Base-by-base conservation (phyloP, 2,329 filamentous ascomycete genomes). In the Scortechinia acanthostroma region DNA sequence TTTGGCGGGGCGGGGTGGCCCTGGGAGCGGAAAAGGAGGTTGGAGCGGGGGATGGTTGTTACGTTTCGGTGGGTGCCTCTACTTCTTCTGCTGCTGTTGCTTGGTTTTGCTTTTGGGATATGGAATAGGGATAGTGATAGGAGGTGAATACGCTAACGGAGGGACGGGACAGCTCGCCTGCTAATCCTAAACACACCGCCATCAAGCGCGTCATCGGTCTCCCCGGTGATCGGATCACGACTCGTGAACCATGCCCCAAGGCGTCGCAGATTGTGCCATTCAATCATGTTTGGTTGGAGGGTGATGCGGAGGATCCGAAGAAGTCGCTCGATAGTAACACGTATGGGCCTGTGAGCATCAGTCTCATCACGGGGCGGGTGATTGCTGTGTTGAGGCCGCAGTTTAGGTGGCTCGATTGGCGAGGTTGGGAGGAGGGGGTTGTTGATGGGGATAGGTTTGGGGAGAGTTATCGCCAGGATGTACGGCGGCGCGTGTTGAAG, bases 21-120 rank as follows among this genome's bases (percentile, higher is more conserved):
- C 33, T 55, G 55, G 46, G 35, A 19, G 35, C 14, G 17, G 17
- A 40, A 19, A 19, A 53, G 53, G 47, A 56, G 57, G 43, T 44
- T 71, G 35, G 56, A 64, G 43, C 54, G 70, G 43, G 70, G 70
- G 42, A 69, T 69, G 58, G 53, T 73, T 15, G 64, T 73, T 45
- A 65, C 65, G 14, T 71, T 71, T 54, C 47, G 48, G 50, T 51
- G 42, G 6, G 46, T 50, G 6, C 2, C 14, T 19, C 20, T 19
- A 6, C 35, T 40, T 19, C 10, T 17, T 30, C 10, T 40, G 6
- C 10, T 17, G 10, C 6, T 13, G 35, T 6, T 40, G 10, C 17
- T 19, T 10, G 6, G 17, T 13, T 19, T 19, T 13, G 6, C 20
- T 40, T 13, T 40, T 13, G 10, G 35, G 20, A 40, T 40, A 17